These are phyloP conservation scores for Geranium rotundifolium DNA, from an alignment of 345 rosid species.

Conservation along the genomic window DNA sequence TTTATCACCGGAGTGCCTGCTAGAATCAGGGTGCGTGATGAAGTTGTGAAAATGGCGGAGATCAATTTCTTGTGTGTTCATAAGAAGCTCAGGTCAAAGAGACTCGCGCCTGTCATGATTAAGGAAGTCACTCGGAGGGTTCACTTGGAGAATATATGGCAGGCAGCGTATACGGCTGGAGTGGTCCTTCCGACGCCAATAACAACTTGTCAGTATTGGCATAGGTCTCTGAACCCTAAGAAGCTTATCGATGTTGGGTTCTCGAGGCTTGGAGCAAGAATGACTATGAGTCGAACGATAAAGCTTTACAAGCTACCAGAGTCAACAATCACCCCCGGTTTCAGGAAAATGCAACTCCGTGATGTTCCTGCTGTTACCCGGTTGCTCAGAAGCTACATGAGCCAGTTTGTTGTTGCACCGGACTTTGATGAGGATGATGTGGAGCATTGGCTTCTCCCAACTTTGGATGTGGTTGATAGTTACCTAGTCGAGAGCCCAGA, in stretches of 20 bases:
- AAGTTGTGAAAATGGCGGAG: constrained; percentile 83
- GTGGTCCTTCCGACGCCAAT: constrained; percentile 85
- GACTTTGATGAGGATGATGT: constrained; percentile 81
- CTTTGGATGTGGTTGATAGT: constrained; percentile 66
- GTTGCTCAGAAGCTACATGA: constrained; percentile 58
- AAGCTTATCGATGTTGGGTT: constrained; percentile 96
- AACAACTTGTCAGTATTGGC: constrained; percentile 91
- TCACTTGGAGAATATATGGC: constrained; percentile 90
- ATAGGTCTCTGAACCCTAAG: constrained; percentile 90
- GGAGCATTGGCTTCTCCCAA: constrained; percentile 91
- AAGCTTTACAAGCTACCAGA: constrained; percentile 77
- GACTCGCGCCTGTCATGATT: constrained; percentile 94
- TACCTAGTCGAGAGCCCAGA: constrained; percentile 79
- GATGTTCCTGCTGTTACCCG: constrained; percentile 87
- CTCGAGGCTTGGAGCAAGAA: constrained; percentile 78
- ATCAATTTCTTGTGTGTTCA: constrained; percentile 91
- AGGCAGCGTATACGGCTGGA: constrained; percentile 93
- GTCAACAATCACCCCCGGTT: constrained; percentile 67
- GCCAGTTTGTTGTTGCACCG: constrained; percentile 70
- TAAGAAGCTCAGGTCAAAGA: constrained; percentile 87
- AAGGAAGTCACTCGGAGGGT: constrained; percentile 94
- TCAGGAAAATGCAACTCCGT: constrained; percentile 74
- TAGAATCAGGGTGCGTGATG: constrained; percentile 65
- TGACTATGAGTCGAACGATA: constrained; percentile 96
- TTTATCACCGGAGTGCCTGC: constrained; percentile 89